Conservation (phyloP, 805 yeast genomes). For the Candida qinlingensis region DNA sequence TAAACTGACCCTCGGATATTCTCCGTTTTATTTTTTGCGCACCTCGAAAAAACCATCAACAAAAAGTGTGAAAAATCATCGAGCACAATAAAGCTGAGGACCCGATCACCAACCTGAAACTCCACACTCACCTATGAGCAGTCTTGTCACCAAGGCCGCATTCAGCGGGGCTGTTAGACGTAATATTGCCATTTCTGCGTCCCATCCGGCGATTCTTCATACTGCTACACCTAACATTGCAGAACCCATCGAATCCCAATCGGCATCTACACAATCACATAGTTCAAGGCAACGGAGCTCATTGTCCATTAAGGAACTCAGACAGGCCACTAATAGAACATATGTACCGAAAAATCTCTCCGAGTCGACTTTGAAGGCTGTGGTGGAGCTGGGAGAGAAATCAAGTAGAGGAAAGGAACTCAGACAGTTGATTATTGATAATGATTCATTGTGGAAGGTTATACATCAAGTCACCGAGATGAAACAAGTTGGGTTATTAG, state of each 20-base stretch:
- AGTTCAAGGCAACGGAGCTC: too few species aligned
- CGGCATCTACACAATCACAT: too few species aligned
- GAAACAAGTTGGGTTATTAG: background rate
- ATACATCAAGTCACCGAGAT: background rate
- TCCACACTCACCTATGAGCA: background rate
- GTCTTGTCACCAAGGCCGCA: background rate
- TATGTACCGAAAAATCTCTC: background rate
- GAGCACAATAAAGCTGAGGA: too few species aligned
- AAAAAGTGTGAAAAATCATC: background rate
- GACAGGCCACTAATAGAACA: background rate
- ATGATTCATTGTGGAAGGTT: constrained; percentile 3
- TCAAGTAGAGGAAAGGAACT: background rate
- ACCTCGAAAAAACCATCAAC: too few species aligned
- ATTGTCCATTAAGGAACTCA: background rate
- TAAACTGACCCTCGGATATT: too few species aligned
- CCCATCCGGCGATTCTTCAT: background rate
- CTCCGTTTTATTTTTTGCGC: too few species aligned
- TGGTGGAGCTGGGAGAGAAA: background rate
- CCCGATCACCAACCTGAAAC: too few species aligned
- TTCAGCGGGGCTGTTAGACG: background rate
- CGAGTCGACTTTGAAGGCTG: background rate
- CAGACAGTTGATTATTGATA: constrained; percentile 1
- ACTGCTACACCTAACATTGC: background rate
- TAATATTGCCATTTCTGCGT: background rate
- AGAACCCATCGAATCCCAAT: background rate